Percentiles rank a stretch among this genome's conserved stretches.
phyloP scores from a whole-genome alignment of 129 eudicot genomes.

The Smallanthus sonchifolius region DNA sequence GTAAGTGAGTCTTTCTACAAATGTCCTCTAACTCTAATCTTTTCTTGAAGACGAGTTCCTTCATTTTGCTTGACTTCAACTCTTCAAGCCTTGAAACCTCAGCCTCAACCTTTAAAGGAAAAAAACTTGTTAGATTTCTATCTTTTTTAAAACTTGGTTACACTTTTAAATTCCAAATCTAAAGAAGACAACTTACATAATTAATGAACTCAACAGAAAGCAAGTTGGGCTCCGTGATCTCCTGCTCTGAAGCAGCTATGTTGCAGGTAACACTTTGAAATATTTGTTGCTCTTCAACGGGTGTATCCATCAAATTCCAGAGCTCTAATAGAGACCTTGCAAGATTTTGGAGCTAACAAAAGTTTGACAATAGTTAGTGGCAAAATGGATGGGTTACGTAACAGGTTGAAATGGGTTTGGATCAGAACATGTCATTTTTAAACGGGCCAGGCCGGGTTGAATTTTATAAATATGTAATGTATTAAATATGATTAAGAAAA shows the following conservation, averaged over 20 bases:
- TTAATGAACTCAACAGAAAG: constrained; percentile 66
- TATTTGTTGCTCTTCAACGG: constrained; percentile 82
- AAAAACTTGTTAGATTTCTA: constrained; percentile 5
- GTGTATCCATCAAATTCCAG: constrained; percentile 97
- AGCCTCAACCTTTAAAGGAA: constrained; percentile 60
- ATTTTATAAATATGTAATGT: background rate
- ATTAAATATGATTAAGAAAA: background rate
- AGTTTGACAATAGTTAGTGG: background rate
- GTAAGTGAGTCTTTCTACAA: constrained; percentile 78
- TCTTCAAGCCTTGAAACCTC: constrained; percentile 84
- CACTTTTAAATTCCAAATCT: background rate
- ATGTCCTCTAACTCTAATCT: constrained; percentile 74
- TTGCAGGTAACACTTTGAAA: constrained; percentile 83
- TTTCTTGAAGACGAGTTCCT: constrained; percentile 86
- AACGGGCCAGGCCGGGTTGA: background rate
- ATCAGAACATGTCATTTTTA: background rate
- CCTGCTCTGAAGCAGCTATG: constrained; percentile 88
- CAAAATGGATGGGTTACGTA: background rate
- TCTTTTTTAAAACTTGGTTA: background rate
- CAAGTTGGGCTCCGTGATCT: constrained; percentile 73
- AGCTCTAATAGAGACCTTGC: constrained; percentile 77
- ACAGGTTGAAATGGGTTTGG: background rate
- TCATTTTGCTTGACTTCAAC: constrained; percentile 86
- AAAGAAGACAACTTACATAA: constrained; percentile 43
- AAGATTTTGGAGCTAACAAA: constrained; percentile 81